Base-by-base conservation (phyloP, 192 early-diverging fungal genomes). In the Backusella australiensis region DNA sequence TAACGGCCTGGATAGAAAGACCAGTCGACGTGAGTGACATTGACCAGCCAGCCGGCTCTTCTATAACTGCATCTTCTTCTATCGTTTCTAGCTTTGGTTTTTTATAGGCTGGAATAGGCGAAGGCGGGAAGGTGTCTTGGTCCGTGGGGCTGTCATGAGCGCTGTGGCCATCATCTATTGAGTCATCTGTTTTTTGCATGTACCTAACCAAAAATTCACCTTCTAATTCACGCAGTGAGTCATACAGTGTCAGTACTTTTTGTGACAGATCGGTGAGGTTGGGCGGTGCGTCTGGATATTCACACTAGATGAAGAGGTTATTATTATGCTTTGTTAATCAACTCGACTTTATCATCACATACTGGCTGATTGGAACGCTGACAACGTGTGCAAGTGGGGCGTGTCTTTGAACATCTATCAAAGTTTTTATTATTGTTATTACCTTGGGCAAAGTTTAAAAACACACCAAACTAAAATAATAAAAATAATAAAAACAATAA, bases 241-340 rank as follows among this genome's bases (percentile, higher is more conserved):
- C 80, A 52, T 81, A 81, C 67, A 81, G 69, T 6, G 44, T 44
- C 19, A 81, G 34, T n/a, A 81, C 80, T 59, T 77, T 81, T 36
- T 81, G 72, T 3, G 80, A 81, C 19, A 81, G 39, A 56, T 81
- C 73, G 32, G 76, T 78, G 15, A 81, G 32, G 41, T 77, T 81
- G 6, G 76, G 80, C 59, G 80, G 80, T 32, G 80, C 80, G 71
- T 81, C 80, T 38, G 80, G 80, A 52, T 81, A 81, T 66, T 78
- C 80, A 77, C 80, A 81, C 80, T 81, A 74, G 17, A 42, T 21
- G 14, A 32, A 67, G 46, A 52, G 56, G 56, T 63, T 63, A 63
- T 49, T 63, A 26, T 63, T 63, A 63, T 63, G 56, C 56, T 26
- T 29, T 63, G 23, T n/a, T 63, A 63, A 63, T 9, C 7, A 63